Conservation (phyloP, 306 rosid species). For the Mimosa pudica region DNA sequence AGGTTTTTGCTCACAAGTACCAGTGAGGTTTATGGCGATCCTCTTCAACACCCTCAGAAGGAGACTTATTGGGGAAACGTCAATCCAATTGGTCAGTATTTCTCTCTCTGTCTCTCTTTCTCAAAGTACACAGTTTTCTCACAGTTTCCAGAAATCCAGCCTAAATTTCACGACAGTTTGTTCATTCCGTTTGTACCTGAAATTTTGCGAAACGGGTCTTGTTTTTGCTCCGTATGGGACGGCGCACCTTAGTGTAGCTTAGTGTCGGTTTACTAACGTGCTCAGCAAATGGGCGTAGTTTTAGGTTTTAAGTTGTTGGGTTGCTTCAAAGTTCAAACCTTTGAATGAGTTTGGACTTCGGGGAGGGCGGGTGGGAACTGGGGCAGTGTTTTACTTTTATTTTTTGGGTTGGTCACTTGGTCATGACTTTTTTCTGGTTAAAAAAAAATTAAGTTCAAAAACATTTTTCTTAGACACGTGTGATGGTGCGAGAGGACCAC, state of each 20-base stretch:
- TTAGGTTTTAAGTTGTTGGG: background rate
- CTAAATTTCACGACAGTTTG: background rate
- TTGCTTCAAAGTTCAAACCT: background rate
- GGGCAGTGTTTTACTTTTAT: background rate
- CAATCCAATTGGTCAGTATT: slow-evolving; percentile 89
- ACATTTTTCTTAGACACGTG: background rate
- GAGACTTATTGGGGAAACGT: slow-evolving; percentile 99
- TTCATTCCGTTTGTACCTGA: background rate
- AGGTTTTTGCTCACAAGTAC: slow-evolving; percentile 91
- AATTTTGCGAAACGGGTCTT: background rate
- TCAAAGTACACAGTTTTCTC: background rate
- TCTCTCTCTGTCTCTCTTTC: background rate
- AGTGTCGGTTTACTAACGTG: background rate
- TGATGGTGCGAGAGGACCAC: slow-evolving; percentile 9
- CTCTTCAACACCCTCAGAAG: slow-evolving; percentile 95
- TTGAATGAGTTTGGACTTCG: background rate
- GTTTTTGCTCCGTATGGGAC: background rate
- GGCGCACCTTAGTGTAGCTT: slow-evolving; percentile 27
- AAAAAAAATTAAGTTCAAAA: too few relatives aligned
- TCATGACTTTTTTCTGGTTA: too few relatives aligned
- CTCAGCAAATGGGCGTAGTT: slow-evolving; percentile 6
- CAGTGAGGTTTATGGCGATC: slow-evolving; percentile 98
- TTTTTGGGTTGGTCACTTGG: too few relatives aligned
- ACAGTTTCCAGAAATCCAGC: background rate
- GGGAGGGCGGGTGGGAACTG: background rate